phyloP scores from a whole-genome alignment of 2,329 filamentous ascomycete genomes.

The Dactylellina parvicollis region DNA sequence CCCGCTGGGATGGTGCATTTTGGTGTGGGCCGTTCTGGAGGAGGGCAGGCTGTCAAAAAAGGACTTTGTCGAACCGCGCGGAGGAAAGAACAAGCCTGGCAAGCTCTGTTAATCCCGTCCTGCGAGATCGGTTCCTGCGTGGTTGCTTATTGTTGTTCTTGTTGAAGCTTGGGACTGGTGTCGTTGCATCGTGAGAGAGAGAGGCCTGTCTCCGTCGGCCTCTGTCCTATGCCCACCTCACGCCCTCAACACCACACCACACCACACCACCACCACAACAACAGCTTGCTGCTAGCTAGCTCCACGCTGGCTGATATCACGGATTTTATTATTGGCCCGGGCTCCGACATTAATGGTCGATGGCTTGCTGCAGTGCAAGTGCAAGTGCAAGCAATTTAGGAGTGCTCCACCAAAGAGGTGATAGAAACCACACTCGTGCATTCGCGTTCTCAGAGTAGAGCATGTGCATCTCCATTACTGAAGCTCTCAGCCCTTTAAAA shows the following conservation, averaged over 20 bases:
- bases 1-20: slow-evolving; percentile 45
- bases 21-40: slow-evolving; percentile 21
- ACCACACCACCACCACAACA: not conserved
- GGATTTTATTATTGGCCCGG: slow-evolving; percentile 44
- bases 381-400: slow-evolving; percentile 36
- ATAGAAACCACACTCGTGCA: slow-evolving; percentile 29
- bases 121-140: slow-evolving; percentile 51
- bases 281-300: not conserved
- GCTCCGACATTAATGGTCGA: not conserved
- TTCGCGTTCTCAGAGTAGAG: not conserved
- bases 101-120: slow-evolving; percentile 16
- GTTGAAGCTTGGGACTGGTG: slow-evolving; percentile 4
- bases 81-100: slow-evolving; percentile 13
- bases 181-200: slow-evolving; percentile 13
- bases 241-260: slow-evolving; percentile 15
- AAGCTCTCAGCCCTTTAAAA: slow-evolving; percentile 28
- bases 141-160: slow-evolving; percentile 33
- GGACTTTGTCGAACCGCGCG: slow-evolving; percentile 11
- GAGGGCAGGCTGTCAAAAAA: slow-evolving; percentile 41
- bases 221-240: slow-evolving; percentile 38
- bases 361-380: slow-evolving; percentile 28
- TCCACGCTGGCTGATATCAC: slow-evolving; percentile 43
- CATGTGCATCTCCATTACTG: slow-evolving; percentile 6
- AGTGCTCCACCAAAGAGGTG: slow-evolving; percentile 39
- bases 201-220: slow-evolving; percentile 42